Base-by-base conservation (phyloP, 2,329 filamentous ascomycete genomes). In the Talaromyces atroroseus region DNA sequence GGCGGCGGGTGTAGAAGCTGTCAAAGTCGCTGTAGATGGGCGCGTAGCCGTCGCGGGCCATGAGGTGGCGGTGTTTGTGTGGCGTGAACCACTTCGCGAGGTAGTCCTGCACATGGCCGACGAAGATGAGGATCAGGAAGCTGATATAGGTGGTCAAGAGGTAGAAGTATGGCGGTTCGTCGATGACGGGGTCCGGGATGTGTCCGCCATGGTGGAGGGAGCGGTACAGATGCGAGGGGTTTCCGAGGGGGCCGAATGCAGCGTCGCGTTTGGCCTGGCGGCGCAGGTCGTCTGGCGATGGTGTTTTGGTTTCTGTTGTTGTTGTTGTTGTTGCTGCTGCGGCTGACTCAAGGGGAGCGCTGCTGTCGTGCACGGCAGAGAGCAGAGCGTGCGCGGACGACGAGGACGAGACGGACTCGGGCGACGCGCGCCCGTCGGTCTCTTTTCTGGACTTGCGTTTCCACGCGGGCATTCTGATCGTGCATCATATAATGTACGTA, bases 1-100 rank as follows among this genome's bases (percentile, higher is more conserved):
- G 73, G 54, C 92, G 82, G 50, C 92, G 83, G 53, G 91, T 89
- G 74, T 96, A 97, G 74, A 97, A 96, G 74, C 91, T 96, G 79
- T 97, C 92, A 68, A 96, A 97, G 72, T 96, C 92, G 67, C 90
- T 92, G 73, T 96, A 96, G 59, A 96, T 80, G 7, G 92, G 90
- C 2, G 92, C 92, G 68, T 95, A 96, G 59, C 92, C 92, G 71
- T 95, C 89, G 62, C 83, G 82, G 44, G 86, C 82, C 68, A 86
- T 87, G 64, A 96, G 78, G 66, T 92, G 86, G 68, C 83, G 84
- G 74, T 96, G 96, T 65, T 88, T 87, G 68, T 87, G 82, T 69
- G 89, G 83, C 68, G 86, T 86, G 74, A 96, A 95, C 62, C 88
- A 84, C 80, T 95, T 95, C 70, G 91, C 91, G 68, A 96, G 95